These are phyloP conservation scores for Wallacemonas sp. DNA, from an alignment of 208 protist genomes.

Conservation along the genomic window DNA sequence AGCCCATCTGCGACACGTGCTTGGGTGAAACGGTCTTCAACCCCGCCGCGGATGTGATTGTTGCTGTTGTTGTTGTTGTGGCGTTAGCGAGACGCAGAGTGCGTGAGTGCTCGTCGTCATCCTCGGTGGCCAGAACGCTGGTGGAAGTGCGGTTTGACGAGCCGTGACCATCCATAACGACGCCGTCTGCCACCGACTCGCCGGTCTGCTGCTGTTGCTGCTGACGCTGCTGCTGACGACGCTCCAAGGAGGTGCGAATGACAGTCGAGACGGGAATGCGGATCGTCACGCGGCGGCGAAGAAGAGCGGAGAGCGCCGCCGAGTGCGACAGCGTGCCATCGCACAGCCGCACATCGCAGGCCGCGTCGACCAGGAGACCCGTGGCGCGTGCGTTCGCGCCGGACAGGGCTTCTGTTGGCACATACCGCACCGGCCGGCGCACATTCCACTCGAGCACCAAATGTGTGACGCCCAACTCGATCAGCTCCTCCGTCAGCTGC, in stretches of 20 bases:
- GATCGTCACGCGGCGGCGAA: slow-evolving; percentile 1
- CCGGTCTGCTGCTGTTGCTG: background rate
- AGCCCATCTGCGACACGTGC: background rate
- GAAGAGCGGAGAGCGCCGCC: background rate
- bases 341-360: background rate
- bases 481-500: slow-evolving; percentile 28
- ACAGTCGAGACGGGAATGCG: slow-evolving; percentile 15
- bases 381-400: too few species aligned
- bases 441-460: slow-evolving; percentile 41
- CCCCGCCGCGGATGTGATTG: background rate
- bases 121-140: background rate
- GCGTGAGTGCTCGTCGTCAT: background rate
- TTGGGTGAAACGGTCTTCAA: slow-evolving; percentile 6
- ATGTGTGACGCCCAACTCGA: slow-evolving; percentile 33
- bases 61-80: background rate
- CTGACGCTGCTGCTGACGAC: slow-evolving; percentile 22
- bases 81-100: background rate
- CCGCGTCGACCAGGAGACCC: background rate
- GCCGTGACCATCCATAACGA: background rate
- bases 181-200: background rate
- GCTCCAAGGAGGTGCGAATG: slow-evolving; percentile 18
- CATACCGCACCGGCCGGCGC: background rate
- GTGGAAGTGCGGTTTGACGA: background rate
- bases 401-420: too few species aligned
- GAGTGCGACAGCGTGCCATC: background rate